A percentile compares a stretch with the other conserved stretches of the same genome.
These are phyloP conservation scores for Venturia asperata DNA, from an alignment of 2,329 filamentous ascomycete species.

Conservation along the genomic window DNA sequence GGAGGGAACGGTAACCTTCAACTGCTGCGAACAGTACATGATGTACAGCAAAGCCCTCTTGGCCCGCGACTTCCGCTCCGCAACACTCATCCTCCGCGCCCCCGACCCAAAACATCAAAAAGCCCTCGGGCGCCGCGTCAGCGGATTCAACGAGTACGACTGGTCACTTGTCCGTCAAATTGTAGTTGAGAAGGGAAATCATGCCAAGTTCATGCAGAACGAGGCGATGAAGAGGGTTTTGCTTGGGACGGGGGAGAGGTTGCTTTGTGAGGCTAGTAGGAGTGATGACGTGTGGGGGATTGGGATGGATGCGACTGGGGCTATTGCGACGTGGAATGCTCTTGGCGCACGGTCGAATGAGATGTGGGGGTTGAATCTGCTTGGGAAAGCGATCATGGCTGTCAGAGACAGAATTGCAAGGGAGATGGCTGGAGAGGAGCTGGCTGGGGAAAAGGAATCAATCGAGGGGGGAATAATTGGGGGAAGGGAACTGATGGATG, in stretches of 20 bases:
- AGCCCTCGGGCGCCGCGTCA: constrained; percentile 25
- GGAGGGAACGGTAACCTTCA: too few relatives aligned
- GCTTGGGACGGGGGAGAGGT: neutral
- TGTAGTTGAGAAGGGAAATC: constrained; percentile 1
- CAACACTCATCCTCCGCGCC: constrained; percentile 26
- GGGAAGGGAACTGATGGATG: too few relatives aligned
- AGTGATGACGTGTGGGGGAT: constrained; percentile 3
- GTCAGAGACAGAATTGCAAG: neutral
- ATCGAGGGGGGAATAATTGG: neutral
- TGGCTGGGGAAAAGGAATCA: neutral
- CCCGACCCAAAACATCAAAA: constrained; percentile 28
- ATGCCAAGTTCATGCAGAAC: constrained; percentile 7
- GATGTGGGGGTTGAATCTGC: constrained; percentile 14
- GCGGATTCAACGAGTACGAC: constrained; percentile 26
- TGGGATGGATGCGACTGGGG: constrained; percentile 2
- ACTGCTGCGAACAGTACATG: too few relatives aligned
- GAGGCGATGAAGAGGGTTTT: neutral
- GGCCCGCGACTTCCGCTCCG: too few relatives aligned
- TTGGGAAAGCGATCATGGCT: constrained; percentile 14
- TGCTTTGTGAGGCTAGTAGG: neutral
- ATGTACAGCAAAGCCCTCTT: too few relatives aligned
- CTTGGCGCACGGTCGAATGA: neutral
- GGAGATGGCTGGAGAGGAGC: neutral
- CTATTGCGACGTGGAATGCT: neutral
- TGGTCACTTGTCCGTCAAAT: constrained; percentile 23